Base-by-base conservation (phyloP, 2,329 filamentous ascomycete genomes). In the Macrophomina phaseolina region DNA sequence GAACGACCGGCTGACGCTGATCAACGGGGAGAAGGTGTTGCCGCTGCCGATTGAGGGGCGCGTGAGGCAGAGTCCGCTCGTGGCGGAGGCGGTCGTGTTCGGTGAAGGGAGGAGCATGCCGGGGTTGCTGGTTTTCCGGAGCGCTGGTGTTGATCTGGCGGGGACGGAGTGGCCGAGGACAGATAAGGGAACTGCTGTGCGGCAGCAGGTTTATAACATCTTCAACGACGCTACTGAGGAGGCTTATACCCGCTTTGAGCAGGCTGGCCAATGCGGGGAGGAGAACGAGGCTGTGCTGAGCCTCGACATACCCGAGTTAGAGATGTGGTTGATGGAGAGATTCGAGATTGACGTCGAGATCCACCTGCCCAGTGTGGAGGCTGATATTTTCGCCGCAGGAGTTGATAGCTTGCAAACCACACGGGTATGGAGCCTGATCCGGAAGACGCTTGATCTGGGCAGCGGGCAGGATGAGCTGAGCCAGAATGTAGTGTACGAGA, bases 351-450 rank as follows among this genome's bases (percentile, higher is more conserved):
- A 71, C n/a, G 56, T 73, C 16, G 69, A 67, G 12, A 66, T 70
- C 6, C 4, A 36, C 9, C n/a, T 61, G 30, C 30, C 36, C n/a
- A 49, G 42, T 3, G 42, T 70, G 66, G 81, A 83, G 18, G 80
- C 82, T 0, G 87, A 90, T 71, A 85, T 90, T 71, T 90, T 89
- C 70, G 76, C 80, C 0, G 75, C 81, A 0, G 87, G 87, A 0
- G 78, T 89, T 1, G 88, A 90, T 72, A 86, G 84, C 52, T 73
- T 90, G 36, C 84, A 87, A 68, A 84, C 86, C 0, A 87, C 87
- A 32, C 82, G 83, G 65, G 82, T 87, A 67, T 82, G 87, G 69
- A 80, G 78, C 82, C 2, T 38, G 30, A 61, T 61, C 11, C 16
- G 58, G n/a, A 61, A 61, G 42, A 61, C 30, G 0, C 71, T 90